Evolutionary conservation across 768 basidiomycete genomes (phyloP).

Genomic region (Lactifluus piperatus): DNA sequence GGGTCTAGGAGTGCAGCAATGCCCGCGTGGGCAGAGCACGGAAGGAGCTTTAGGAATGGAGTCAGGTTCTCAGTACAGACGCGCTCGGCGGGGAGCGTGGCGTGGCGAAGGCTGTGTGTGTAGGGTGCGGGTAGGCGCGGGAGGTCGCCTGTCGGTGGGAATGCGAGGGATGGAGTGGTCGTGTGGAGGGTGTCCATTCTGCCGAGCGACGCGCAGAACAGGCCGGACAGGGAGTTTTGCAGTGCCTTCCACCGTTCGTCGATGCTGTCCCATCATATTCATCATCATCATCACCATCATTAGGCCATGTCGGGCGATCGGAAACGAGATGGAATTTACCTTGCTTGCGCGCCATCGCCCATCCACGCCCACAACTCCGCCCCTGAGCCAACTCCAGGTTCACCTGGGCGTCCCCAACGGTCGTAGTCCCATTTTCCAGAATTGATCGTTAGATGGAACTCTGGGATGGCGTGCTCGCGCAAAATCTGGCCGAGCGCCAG

Average conservation of each 20-base stretch:
- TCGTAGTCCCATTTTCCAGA: conserved; percentile 89
- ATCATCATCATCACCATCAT: too few species aligned
- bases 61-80: conserved; percentile 99
- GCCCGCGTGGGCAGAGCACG: conserved; percentile 85
- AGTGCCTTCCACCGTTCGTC: conserved; percentile 78
- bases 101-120: conserved; percentile 50
- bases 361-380: conserved; percentile 93
- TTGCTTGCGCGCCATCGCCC: conserved; percentile 47
- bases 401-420: conserved; percentile 74
- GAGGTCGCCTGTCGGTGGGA: conserved; percentile 16
- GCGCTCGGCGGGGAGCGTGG: conserved; percentile 69
- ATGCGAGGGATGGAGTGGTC: conserved; percentile 48
- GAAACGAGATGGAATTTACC: conserved; percentile 28
- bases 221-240: conserved; percentile 81
- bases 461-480: conserved; percentile 75
- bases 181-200: conserved; percentile 69
- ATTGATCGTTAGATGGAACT: conserved; percentile 83
- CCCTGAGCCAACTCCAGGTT: conserved; percentile 69
- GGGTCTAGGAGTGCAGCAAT: conserved; percentile 78
- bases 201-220: conserved; percentile 91
- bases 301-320: neutral
- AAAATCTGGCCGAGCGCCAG: conserved; percentile 82
- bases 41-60: conserved; percentile 89
- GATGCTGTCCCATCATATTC: conserved; percentile 32
- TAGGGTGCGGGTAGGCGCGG: conserved; percentile 30